Evolutionary conservation across 768 basidiomycete genomes (phyloP).

Genomic region (Exsudoporus frostii): DNA sequence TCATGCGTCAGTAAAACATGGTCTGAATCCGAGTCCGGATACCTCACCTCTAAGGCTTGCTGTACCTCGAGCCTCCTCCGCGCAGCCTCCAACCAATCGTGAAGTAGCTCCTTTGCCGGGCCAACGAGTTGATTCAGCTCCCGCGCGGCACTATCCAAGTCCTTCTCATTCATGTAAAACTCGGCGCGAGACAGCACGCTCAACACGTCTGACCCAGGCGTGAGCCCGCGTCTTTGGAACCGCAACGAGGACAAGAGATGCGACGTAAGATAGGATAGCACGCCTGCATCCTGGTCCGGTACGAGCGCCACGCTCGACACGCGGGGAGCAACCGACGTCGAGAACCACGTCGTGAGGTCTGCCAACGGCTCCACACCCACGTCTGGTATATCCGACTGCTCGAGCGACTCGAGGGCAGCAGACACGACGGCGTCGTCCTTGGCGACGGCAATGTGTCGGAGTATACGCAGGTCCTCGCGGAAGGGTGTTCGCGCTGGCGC

Average conservation of each 20-base stretch:
- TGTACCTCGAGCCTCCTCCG: slow-evolving; percentile 84
- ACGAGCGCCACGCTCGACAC: slow-evolving; percentile 89
- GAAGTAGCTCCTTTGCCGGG: slow-evolving; percentile 65
- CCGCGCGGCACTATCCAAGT: slow-evolving; percentile 75
- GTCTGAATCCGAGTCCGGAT: not conserved
- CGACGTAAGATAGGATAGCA: slow-evolving; percentile 85
- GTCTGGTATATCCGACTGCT: slow-evolving; percentile 70
- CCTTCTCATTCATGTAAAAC: slow-evolving; percentile 87
- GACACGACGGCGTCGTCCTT: slow-evolving; percentile 67
- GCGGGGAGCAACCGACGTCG: slow-evolving; percentile 74
- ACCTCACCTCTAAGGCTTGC: slow-evolving; percentile 79
- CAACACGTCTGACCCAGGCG: slow-evolving; percentile 74
- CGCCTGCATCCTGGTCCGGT: slow-evolving; percentile 85
- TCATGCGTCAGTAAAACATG: slow-evolving; percentile 12
- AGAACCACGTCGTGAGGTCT: slow-evolving; percentile 90
- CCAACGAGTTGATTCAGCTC: slow-evolving; percentile 91
- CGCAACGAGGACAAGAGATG: slow-evolving; percentile 68
- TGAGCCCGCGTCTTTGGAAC: slow-evolving; percentile 75
- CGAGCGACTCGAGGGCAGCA: slow-evolving; percentile 66
- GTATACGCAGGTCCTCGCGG: slow-evolving; percentile 82
- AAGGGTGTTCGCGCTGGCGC: slow-evolving; percentile 75
- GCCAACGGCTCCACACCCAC: slow-evolving; percentile 85
- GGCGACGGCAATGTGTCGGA: slow-evolving; percentile 69
- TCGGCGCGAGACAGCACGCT: slow-evolving; percentile 88
- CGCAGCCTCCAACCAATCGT: slow-evolving; percentile 92